Evolutionary conservation across 2,329 filamentous ascomycete species (phyloP), one percentile per base, ranked within the genome.

Genomic region (Clonostachys rosea): DNA sequence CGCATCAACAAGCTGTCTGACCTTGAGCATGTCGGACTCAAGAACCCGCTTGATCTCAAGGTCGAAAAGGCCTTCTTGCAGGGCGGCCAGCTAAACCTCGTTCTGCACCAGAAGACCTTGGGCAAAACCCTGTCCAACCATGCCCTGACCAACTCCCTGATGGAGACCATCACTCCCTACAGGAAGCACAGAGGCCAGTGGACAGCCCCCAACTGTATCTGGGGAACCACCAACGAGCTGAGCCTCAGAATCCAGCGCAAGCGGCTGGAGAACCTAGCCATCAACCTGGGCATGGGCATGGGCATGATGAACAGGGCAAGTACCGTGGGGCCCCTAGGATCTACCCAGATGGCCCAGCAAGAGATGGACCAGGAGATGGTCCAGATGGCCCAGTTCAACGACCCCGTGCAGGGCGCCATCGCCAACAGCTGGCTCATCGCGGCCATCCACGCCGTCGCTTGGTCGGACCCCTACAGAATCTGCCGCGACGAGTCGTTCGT

Each of bases 361-460:
- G 49, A 52, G 41, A 54, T 63, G 18, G 52, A 54, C 14, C 54
- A 55, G n/a, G 36, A 51, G 40, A 48, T 47, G 42, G 46, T 47
- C 47, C 54, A 49, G 9, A 14, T 51, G 34, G 52, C 56, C 50
- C 54, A 49, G 50, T 73, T 71, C 49, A 67, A 69, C 50, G 67
- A 72, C 53, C 70, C 70, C 6, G 62, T 64, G 10, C 70, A 73
- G 61, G 70, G 70, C 40, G 68, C 67, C 37, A 52, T 57, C 16
- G 60, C 54, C 52, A 69, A 73, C 63, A 65, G 61, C 53, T 73
- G 69, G 69, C 60, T 73, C 14, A 62, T 73, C 49, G 62, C 70
- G 1, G 70, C 70, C 12, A 56, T 73, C 47, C 72, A 71, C 62
- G 68, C 68, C 35, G 68, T 73, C 46, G 68, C 65, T 56, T 73